Conservation (phyloP, 2,329 filamentous ascomycete genomes). For the Fusarium sp. region DNA sequence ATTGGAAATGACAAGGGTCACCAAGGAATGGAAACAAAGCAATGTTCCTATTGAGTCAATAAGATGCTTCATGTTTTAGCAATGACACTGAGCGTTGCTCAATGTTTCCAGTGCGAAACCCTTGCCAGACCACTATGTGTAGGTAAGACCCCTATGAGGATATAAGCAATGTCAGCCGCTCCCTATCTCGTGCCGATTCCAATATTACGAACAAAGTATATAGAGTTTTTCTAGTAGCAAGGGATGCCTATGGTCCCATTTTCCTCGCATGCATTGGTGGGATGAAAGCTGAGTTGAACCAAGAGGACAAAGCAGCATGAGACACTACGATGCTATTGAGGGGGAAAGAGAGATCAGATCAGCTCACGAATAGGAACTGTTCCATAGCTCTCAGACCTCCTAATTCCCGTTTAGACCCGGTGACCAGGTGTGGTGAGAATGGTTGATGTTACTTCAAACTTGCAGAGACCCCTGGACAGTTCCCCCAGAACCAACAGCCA, state of each 20-base stretch:
- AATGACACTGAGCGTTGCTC: no score
- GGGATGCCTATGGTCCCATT: rapidly evolving
- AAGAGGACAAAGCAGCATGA: not conserved
- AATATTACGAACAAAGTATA: not conserved
- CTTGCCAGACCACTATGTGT: not conserved
- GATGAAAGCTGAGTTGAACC: not conserved
- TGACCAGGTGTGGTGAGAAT: not conserved
- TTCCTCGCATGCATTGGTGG: not conserved
- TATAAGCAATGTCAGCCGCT: not conserved
- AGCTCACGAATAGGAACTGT: not conserved
- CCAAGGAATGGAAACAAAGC: not conserved
- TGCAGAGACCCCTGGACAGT: not conserved
- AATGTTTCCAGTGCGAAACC: not conserved
- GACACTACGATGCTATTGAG: not conserved
- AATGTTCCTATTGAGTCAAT: no score
- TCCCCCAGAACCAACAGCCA: not conserved
- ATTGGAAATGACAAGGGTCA: no score
- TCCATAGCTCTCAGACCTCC: no score
- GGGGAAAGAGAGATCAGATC: not conserved
- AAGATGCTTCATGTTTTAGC: rapidly evolving
- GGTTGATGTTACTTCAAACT: not conserved
- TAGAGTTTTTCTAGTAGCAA: rapidly evolving
- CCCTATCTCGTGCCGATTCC: not conserved
- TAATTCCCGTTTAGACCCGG: not conserved
- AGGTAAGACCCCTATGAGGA: not conserved